Evolutionary conservation across 2,329 filamentous ascomycete genomes (phyloP).

Genomic region (Coniochaeta sp.): DNA sequence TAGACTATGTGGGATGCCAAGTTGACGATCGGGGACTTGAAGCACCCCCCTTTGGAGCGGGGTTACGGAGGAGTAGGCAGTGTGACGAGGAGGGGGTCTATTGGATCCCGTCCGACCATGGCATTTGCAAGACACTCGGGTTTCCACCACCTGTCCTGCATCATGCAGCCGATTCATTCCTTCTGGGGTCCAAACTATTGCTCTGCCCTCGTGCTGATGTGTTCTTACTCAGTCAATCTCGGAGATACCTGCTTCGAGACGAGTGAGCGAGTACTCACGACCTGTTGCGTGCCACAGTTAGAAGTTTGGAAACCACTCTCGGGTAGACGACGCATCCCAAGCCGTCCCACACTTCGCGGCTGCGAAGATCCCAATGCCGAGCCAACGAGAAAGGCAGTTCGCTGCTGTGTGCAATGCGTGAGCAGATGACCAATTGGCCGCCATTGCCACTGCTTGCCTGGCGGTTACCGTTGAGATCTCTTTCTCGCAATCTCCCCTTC

Average conservation of each 20-base stretch:
- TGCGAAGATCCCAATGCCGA: background rate
- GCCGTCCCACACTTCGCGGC: background rate
- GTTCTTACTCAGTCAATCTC: background rate
- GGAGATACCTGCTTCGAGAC: background rate
- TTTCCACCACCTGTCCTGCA: background rate
- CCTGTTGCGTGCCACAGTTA: background rate
- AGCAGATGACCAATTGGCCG: background rate
- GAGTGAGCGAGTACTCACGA: background rate
- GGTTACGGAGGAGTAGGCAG: background rate
- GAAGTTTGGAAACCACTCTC: background rate
- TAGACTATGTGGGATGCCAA: background rate
- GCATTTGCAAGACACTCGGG: background rate
- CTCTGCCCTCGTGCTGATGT: background rate
- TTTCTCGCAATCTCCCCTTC: background rate
- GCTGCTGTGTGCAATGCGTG: background rate
- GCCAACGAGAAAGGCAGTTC: background rate
- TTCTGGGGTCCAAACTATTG: background rate
- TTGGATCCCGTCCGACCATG: background rate
- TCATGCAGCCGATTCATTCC: background rate
- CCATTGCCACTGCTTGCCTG: background rate
- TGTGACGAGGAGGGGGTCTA: background rate
- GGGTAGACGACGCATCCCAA: background rate
- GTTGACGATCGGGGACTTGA: background rate
- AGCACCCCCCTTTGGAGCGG: background rate
- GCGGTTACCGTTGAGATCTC: background rate